Percentiles rank a stretch among this genome's conserved stretches.
Evolutionary conservation across 2,329 filamentous ascomycete genomes (phyloP).

Genomic region (Ambrosiella beaveri): DNA sequence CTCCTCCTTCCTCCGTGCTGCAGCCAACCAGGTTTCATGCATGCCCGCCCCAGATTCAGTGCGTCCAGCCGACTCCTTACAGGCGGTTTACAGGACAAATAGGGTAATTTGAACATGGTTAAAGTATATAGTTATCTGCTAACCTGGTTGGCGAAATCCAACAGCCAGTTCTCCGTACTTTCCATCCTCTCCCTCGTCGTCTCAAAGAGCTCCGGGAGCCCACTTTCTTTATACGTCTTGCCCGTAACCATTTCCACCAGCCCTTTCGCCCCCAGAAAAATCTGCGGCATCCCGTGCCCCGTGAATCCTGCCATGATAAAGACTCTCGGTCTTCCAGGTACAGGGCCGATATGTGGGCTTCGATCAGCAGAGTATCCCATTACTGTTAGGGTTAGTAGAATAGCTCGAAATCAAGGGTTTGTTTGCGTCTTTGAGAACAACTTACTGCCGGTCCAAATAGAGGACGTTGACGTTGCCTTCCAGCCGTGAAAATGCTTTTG

Average conservation of each 20-base stretch:
- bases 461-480: constrained; percentile 23
- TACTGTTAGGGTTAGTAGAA: constrained; percentile 16
- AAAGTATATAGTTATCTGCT: not conserved
- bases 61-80: too few relatives aligned
- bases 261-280: constrained; percentile 25
- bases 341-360: constrained; percentile 26
- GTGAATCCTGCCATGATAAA: constrained; percentile 32
- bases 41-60: too few relatives aligned
- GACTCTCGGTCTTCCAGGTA: constrained; percentile 24
- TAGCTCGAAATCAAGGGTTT: not conserved
- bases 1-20: too few relatives aligned
- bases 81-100: too few relatives aligned
- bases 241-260: constrained; percentile 24
- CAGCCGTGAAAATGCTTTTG: constrained; percentile 30
- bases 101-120: too few relatives aligned
- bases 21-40: too few relatives aligned
- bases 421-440: not conserved
- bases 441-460: constrained; percentile 19
- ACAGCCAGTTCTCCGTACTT: constrained; percentile 3
- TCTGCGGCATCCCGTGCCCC: constrained; percentile 33
- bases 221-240: constrained; percentile 20
- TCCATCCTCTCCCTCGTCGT: not conserved
- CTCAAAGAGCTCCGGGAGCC: constrained; percentile 5
- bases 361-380: constrained; percentile 27
- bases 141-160: not conserved